Percentiles rank a stretch among this genome's conserved stretches.
phyloP scores from a whole-genome alignment of 176 grass and related monocot species.

The Aegilops bicornis region DNA sequence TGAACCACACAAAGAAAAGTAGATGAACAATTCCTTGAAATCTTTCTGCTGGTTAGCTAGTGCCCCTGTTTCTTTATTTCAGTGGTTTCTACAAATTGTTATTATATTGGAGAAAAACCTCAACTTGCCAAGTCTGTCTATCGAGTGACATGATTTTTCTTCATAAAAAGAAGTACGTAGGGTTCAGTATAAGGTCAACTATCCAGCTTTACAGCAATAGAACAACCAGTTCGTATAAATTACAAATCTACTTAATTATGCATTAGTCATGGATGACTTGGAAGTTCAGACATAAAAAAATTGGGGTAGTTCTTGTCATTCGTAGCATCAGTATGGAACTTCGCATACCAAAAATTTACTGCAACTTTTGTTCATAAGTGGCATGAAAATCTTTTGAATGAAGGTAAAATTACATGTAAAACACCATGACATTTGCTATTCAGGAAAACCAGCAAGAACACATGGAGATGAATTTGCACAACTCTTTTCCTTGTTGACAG shows the following conservation, averaged over 20 bases:
- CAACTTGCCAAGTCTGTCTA: slow-evolving; percentile 12
- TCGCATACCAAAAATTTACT: slow-evolving; percentile 2
- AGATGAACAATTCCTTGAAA: neutral
- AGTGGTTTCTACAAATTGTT: neutral
- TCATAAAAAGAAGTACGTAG: neutral
- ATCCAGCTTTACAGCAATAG: slow-evolving; percentile 1
- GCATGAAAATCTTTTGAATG: neutral
- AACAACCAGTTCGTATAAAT: neutral
- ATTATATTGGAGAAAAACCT: slow-evolving; percentile 6
- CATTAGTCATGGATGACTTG: slow-evolving; percentile 22
- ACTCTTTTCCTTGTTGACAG: too few relatives aligned
- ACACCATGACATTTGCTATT: neutral
- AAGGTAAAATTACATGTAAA: slow-evolving; percentile 3
- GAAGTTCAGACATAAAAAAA: neutral
- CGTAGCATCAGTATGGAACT: neutral
- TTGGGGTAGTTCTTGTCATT: neutral
- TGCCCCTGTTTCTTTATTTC: neutral
- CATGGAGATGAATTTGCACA: too few relatives aligned
- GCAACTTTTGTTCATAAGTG: neutral
- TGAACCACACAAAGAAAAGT: neutral
- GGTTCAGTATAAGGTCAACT: slow-evolving; percentile 18
- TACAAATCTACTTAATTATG: slow-evolving; percentile 13
- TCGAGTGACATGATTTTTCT: neutral
- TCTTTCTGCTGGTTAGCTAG: neutral
- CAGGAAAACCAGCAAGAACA: slow-evolving; percentile 1